Percentiles rank a stretch among this genome's conserved stretches.
phyloP scores from a whole-genome alignment of 2,329 filamentous ascomycete species.

The Chrysosporium keratinophilum region DNA sequence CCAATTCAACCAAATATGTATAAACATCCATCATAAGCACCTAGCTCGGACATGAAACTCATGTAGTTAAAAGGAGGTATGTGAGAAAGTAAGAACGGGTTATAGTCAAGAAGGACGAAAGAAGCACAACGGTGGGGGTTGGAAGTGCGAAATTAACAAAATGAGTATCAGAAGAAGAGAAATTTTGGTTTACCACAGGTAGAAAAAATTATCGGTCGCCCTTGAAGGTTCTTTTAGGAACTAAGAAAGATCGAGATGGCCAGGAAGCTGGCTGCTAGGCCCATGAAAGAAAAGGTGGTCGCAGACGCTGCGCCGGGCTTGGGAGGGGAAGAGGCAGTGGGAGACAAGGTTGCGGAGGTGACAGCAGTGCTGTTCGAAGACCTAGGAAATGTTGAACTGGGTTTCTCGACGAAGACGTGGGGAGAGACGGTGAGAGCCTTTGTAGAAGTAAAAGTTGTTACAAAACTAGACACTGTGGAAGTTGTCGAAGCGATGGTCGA shows the following conservation, averaged over 20 bases:
- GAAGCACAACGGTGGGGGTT: background rate
- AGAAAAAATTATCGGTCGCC: conserved; percentile 5
- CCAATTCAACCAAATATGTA: background rate
- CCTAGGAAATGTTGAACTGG: conserved; percentile 11
- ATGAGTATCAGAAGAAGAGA: background rate
- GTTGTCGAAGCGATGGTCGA: conserved; percentile 9
- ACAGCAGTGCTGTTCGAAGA: conserved; percentile 13
- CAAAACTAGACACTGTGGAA: conserved; percentile 6
- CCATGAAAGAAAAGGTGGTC: conserved; percentile 16
- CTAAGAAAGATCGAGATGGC: conserved; percentile 15
- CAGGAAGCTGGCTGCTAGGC: conserved; percentile 18
- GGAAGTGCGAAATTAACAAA: conserved; percentile 4
- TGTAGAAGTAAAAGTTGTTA: conserved; percentile 4
- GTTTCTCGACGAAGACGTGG: conserved; percentile 13
- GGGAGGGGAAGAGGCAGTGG: conserved; percentile 10
- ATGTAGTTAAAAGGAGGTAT: conserved; percentile 11
- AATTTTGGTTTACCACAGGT: background rate
- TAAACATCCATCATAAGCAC: conserved; percentile 13
- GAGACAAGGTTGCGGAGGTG: conserved; percentile 5
- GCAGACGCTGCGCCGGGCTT: conserved; percentile 15
- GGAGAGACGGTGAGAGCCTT: conserved; percentile 9
- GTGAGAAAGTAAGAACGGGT: conserved; percentile 5
- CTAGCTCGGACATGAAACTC: conserved; percentile 15
- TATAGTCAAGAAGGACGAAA: background rate
- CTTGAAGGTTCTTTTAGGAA: conserved; percentile 12